Percentiles rank a stretch among this genome's conserved stretches.
Conservation (phyloP, 2,329 filamentous ascomycete genomes). For the Penicillium psychrosexuale region DNA sequence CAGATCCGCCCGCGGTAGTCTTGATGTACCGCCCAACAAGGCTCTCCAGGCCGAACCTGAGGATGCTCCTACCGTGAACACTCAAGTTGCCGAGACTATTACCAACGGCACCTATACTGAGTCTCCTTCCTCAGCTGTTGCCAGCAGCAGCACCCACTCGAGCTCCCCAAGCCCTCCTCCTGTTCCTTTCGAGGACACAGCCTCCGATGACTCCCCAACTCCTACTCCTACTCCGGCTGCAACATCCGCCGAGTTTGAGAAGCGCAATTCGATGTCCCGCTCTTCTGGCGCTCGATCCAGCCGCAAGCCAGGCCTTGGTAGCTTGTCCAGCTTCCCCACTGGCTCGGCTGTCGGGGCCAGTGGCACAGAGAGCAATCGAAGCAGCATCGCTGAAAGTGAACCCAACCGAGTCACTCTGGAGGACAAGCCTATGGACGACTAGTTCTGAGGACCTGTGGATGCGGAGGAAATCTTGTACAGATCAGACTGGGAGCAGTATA, state of each 20-base stretch:
- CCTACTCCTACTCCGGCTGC: constrained; percentile 31
- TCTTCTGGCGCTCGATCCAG: constrained; percentile 46
- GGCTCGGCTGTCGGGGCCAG: constrained; percentile 19
- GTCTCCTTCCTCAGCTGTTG: constrained; percentile 25
- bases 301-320: constrained; percentile 49
- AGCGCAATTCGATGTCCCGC: constrained; percentile 63
- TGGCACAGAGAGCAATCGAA: constrained; percentile 33
- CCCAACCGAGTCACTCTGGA: constrained; percentile 61
- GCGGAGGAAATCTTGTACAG: constrained; percentile 2
- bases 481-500: background rate
- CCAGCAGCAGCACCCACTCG: constrained; percentile 26
- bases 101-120: constrained; percentile 45
- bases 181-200: constrained; percentile 27
- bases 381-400: constrained; percentile 39
- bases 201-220: constrained; percentile 35
- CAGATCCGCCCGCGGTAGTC: constrained; percentile 56
- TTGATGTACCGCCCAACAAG: constrained; percentile 73
- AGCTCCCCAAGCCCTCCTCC: constrained; percentile 30
- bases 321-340: constrained; percentile 34
- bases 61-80: constrained; percentile 26
- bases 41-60: constrained; percentile 43
- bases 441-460: constrained; percentile 1
- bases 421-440: constrained; percentile 78
- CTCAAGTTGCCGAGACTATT: constrained; percentile 27
- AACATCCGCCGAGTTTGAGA: constrained; percentile 48